Conservation (phyloP, 164 flowering plant genomes). For the Tinospora cordifolia region DNA sequence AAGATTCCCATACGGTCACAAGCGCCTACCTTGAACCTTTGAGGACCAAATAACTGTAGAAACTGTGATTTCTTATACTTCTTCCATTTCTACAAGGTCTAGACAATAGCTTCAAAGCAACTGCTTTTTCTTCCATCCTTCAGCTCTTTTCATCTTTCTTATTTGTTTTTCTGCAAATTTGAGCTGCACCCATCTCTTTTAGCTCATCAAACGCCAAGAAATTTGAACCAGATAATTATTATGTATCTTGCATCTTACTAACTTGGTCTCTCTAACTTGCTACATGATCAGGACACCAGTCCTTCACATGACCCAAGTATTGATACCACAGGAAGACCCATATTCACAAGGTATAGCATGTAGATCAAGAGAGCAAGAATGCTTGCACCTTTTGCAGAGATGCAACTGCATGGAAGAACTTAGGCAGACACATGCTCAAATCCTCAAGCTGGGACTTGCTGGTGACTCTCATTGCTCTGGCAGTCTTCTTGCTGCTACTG, state of each 20-base stretch:
- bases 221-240: not conserved
- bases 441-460: conserved; percentile 51
- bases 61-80: not conserved
- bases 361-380: conserved; percentile 40
- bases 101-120: not conserved
- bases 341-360: conserved; percentile 20
- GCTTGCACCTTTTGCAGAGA: conserved; percentile 39
- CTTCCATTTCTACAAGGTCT: no score
- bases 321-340: conserved; percentile 22
- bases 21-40: not conserved
- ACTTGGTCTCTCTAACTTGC: not conserved
- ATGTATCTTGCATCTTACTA: not conserved
- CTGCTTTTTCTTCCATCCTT: not conserved
- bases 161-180: not conserved
- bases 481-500: conserved; percentile 51
- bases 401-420: conserved; percentile 63
- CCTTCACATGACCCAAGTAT: conserved; percentile 35
- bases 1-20: conserved; percentile 2
- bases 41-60: conserved; percentile 1
- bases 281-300: conserved; percentile 44
- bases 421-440: conserved; percentile 56
- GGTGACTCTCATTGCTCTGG: conserved; percentile 31
- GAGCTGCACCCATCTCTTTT: conserved; percentile 4
- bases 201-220: not conserved
- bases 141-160: not conserved